Evolutionary conservation across 1,284 basidiomycete species (phyloP), one percentile per base, ranked within the genome.

Genomic region (Ceratobasidium sp.): DNA sequence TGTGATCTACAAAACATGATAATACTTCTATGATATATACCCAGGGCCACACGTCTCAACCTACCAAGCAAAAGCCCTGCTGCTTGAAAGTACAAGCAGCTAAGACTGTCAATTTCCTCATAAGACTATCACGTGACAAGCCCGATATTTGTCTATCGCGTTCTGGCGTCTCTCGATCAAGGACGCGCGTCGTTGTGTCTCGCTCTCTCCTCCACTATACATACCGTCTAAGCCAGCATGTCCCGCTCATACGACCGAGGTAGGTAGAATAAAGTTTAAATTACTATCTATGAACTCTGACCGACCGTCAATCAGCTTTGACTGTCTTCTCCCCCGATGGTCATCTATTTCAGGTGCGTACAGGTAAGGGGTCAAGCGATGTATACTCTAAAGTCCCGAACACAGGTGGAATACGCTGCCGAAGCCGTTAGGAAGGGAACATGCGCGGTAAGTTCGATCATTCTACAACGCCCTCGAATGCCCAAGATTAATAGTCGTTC

Each of bases 241-340:
- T 72, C 88, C 71, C 87, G 88, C 80, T 90, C 88, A 57, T 91
- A 91, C 81, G 89, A 91, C 84, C 86, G 89, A 83, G 89, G 89
- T 89, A 77, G 56, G 82, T 25, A 7, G 4, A 7, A 6, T 50
- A 6, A 7, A 29, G 12, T 8, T 8, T 17, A 8, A 50, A 27
- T 27, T 27, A 27, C 22, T 27, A 50, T 27, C 5, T 27, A 3
- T 12, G 13, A 27, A 12, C n/a, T 50, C 22, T n/a, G n/a, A 50
- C 32, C 31, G 7, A 42, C 13, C 27, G 34, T 34, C 42, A 70
- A 22, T 13, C 62, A 94, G 94, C 93, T 52, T 88, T 96, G 73
- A 96, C 94, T 72, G 93, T 94, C 77, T 95, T 95, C 84, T 96
- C 94, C 22, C 94, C 94, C 70, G 94, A 96, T 82, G 94, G 94